Evolutionary conservation across 768 basidiomycete genomes (phyloP), one percentile per base, ranked within the genome.

Genomic region (Pleurotus djamor): DNA sequence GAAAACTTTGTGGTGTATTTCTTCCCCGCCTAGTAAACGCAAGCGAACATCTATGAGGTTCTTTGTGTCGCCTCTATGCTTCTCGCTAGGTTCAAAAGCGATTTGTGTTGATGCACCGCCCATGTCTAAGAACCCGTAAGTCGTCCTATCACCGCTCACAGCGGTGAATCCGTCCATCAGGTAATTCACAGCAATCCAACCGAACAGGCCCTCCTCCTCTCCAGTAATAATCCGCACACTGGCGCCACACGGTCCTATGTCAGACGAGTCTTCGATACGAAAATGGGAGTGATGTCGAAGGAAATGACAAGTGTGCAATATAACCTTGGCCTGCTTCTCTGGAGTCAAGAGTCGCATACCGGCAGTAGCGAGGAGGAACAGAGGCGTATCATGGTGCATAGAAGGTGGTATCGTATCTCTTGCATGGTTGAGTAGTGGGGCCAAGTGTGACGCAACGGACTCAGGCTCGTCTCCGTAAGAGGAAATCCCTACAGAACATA

Each of bases 161-260:
- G 80, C 80, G 6, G 78, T 79, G 68, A 99, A 99, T 1, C 96
- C 96, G 67, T 98, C 92, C 93, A 98, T 96, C 51, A 98, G 87
- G 71, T 99, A 98, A 73, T 98, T 99, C 66, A 98, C 94, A 0
- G 96, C 95, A 59, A 99, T 94, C 97, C 97, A 99, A 0, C 97
- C 97, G 72, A 95, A 98, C 45, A 98, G 76, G 0, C 97, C 97
- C 69, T 99, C 97, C 73, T 99, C 97, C 73, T 98, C 96, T 60
- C 97, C 97, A 3, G 93, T 92, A 66, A 98, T 98, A 62, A 98
- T 94, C 47, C 90, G 87, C 2, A 98, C 86, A 66, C 90, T 95
- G 50, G 91, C 85, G n/a, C 92, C 92, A 71, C 96, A 99, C 3
- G 92, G 93, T 8, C 93, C 94, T 38, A 78, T 74, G 4, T 76